phyloP scores from a whole-genome alignment of 1,284 basidiomycete genomes.

The Athelia sp. region DNA sequence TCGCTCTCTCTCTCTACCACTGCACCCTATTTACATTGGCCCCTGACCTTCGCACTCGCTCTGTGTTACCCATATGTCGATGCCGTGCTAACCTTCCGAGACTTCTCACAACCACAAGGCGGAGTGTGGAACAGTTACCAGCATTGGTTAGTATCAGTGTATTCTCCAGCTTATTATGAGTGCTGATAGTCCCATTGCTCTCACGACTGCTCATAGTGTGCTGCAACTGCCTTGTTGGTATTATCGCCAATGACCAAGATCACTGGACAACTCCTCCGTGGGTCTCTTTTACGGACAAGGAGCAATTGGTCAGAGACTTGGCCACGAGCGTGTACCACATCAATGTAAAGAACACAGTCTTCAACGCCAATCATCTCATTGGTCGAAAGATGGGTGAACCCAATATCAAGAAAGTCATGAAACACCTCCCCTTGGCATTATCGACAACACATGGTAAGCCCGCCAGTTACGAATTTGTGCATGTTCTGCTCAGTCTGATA shows the following conservation, averaged over 20 bases:
- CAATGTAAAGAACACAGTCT: conserved; percentile 93
- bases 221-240: conserved; percentile 92
- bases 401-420: conserved; percentile 78
- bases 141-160: conserved; percentile 70
- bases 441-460: conserved; percentile 85
- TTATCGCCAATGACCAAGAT: conserved; percentile 96
- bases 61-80: too few species aligned
- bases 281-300: conserved; percentile 88
- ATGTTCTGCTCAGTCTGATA: too few species aligned
- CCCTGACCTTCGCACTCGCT: too few species aligned
- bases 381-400: conserved; percentile 80
- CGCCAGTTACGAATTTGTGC: too few species aligned
- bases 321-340: conserved; percentile 79
- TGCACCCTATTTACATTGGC: too few species aligned
- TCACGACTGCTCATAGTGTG: conserved; percentile 52
- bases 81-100: too few species aligned
- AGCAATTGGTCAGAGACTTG: conserved; percentile 83
- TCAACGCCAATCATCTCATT: conserved; percentile 97
- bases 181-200: conserved; percentile 19
- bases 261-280: conserved; percentile 96
- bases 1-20: too few species aligned
- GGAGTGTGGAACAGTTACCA: conserved; percentile 91
- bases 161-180: not conserved
- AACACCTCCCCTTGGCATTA: conserved; percentile 87
- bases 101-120: conserved; percentile 32